A percentile compares a stretch with the other conserved stretches of the same genome.
phyloP scores from a whole-genome alignment of 1,139 yeast species.

The Pichia sp. region DNA sequence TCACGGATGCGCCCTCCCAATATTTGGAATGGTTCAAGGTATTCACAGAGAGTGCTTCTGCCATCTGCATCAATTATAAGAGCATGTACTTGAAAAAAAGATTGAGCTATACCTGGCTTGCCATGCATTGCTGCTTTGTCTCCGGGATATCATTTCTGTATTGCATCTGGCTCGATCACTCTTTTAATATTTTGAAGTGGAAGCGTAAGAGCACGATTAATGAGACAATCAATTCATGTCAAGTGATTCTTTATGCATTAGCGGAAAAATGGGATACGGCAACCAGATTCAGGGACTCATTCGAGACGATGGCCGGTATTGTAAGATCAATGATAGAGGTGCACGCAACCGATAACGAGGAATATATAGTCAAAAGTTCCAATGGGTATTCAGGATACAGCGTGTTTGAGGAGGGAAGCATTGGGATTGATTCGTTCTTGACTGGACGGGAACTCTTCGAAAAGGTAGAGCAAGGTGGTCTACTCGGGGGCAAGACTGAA shows the following conservation, averaged over 20 bases:
- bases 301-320: constrained; percentile 13
- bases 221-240: constrained; percentile 27
- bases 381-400: constrained; percentile 1
- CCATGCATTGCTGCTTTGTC: constrained; percentile 28
- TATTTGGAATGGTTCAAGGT: constrained; percentile 28
- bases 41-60: constrained; percentile 26
- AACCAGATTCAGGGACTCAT: constrained; percentile 14
- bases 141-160: constrained; percentile 28
- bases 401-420: constrained; percentile 13
- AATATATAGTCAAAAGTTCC: too few relatives aligned
- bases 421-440: constrained; percentile 14
- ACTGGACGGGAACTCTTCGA: constrained; percentile 7
- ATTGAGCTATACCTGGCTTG: constrained; percentile 25
- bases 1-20: constrained; percentile 16
- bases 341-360: too few relatives aligned
- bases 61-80: constrained; percentile 25
- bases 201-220: constrained; percentile 20
- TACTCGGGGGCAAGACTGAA: constrained; percentile 5
- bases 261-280: constrained; percentile 28
- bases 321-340: too few relatives aligned
- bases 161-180: constrained; percentile 26
- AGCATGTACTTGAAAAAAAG: constrained; percentile 21
- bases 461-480: constrained; percentile 3
- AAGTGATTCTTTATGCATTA: constrained; percentile 24
- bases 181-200: constrained; percentile 22